A percentile compares a stretch with the other conserved stretches of the same genome.
Evolutionary conservation across 306 rosid genomes (phyloP).

Genomic region (Prunus armeniaca): DNA sequence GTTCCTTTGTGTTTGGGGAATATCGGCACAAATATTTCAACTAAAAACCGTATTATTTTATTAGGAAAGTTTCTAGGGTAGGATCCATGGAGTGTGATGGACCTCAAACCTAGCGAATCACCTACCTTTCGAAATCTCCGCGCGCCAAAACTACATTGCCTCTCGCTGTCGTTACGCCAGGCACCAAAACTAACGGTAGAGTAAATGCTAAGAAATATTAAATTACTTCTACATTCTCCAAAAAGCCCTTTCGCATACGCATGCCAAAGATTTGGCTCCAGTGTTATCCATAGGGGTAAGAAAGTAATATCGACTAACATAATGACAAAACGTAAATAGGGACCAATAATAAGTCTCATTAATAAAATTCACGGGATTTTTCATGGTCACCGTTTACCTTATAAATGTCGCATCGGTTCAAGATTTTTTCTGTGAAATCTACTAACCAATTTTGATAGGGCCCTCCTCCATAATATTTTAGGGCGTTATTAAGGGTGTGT

Average conservation of each 20-base stretch:
- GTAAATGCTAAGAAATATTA: neutral
- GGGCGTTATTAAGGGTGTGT: neutral
- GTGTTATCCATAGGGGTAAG: neutral
- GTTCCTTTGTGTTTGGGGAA: slow-evolving; percentile 4
- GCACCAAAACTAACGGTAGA: slow-evolving; percentile 21
- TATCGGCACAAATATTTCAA: neutral
- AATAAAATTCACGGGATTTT: slow-evolving; percentile 9
- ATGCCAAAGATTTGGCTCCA: too few relatives aligned
- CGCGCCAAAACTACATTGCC: slow-evolving; percentile 31
- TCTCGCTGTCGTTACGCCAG: slow-evolving; percentile 16
- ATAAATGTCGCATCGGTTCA: slow-evolving; percentile 2
- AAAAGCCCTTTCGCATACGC: neutral
- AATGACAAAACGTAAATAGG: neutral
- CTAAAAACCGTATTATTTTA: neutral
- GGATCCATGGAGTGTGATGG: slow-evolving; percentile 2
- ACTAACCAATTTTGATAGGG: neutral
- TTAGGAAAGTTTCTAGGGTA: neutral
- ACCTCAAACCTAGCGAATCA: slow-evolving; percentile 14
- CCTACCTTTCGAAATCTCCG: slow-evolving; percentile 24
- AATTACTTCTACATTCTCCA: neutral
- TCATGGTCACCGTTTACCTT: neutral
- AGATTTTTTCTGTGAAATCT: neutral
- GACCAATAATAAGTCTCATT: neutral
- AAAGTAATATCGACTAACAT: neutral
- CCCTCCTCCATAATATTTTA: neutral